Conservation (phyloP, 2,329 filamentous ascomycete genomes). For the Dactylonectria estremocensis region DNA sequence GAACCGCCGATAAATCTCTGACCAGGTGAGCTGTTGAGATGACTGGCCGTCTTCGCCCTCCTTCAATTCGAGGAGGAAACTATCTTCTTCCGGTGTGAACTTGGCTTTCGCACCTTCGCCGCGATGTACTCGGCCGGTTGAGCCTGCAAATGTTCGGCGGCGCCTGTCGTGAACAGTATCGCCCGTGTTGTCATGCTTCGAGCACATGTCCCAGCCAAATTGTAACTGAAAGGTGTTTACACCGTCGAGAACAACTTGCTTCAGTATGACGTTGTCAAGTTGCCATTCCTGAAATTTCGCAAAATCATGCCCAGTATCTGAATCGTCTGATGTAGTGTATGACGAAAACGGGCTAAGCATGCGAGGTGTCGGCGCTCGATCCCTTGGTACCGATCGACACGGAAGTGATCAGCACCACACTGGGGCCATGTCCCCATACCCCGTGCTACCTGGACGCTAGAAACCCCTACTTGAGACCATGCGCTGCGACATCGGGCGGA, state of each 20-base stretch:
- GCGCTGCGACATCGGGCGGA: no score
- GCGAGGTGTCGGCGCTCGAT: background rate
- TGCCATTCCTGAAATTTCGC: background rate
- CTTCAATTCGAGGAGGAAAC: slow-evolving; percentile 1
- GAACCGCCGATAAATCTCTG: slow-evolving; percentile 2
- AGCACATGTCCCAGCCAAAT: background rate
- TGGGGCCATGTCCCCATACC: no score
- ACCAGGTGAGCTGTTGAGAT: slow-evolving; percentile 1
- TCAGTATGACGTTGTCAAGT: no score
- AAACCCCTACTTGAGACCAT: no score
- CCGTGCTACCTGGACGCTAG: no score
- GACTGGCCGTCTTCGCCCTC: background rate
- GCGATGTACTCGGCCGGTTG: background rate
- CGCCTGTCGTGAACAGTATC: slow-evolving; percentile 1
- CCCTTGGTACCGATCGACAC: background rate
- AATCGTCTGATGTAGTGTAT: slow-evolving; percentile 1
- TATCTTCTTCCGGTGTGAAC: slow-evolving; percentile 3
- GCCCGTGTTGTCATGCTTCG: background rate
- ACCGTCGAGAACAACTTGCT: no score
- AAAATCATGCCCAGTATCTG: background rate
- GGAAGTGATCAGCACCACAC: no score
- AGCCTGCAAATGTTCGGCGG: slow-evolving; percentile 3
- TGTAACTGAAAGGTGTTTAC: slow-evolving; percentile 5
- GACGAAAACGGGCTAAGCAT: background rate
- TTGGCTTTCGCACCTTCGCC: background rate